Evolutionary conservation across 768 basidiomycete species (phyloP).

Genomic region (Pulveroboletus frians): DNA sequence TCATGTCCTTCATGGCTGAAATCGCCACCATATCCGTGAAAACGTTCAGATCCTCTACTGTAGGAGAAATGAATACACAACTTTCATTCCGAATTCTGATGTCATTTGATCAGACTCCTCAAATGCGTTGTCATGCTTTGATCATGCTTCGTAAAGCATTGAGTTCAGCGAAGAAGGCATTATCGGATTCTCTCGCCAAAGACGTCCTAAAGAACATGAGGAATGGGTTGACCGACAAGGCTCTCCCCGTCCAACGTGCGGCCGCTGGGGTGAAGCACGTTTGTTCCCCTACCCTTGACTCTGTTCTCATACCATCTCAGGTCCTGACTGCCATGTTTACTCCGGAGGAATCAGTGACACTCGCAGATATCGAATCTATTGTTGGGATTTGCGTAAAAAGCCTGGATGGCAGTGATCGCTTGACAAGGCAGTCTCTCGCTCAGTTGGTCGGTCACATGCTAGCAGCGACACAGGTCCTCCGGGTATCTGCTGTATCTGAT

Average conservation of each 20-base stretch:
- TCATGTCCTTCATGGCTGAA: conserved; percentile 95
- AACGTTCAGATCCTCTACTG: conserved; percentile 66
- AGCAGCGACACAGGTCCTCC: conserved; percentile 72
- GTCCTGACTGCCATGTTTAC: conserved; percentile 57
- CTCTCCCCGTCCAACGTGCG: conserved; percentile 78
- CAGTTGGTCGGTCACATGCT: conserved; percentile 81
- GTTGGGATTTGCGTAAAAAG: conserved; percentile 62
- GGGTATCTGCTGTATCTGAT: conserved; percentile 43
- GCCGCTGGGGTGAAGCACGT: conserved; percentile 58
- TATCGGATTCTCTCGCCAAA: conserved; percentile 70
- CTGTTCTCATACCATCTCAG: conserved; percentile 22
- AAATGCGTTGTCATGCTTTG: conserved; percentile 80
- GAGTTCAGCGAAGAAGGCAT: conserved; percentile 73
- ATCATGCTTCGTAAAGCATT: conserved; percentile 74
- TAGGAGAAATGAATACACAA: conserved; percentile 33
- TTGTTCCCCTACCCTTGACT: conserved; percentile 1
- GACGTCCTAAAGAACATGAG: conserved; percentile 85
- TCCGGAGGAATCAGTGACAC: conserved; percentile 47
- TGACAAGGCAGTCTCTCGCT: conserved; percentile 74
- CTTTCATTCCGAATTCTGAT: conserved; percentile 5
- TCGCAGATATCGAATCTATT: conserved; percentile 74
- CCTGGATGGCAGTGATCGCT: conserved; percentile 78
- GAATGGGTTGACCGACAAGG: conserved; percentile 72
- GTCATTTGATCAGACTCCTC: conserved; percentile 50
- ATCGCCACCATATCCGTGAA: conserved; percentile 63